Base-by-base conservation (phyloP, 176 grass and related monocot genomes). In the Paspalum vaginatum region DNA sequence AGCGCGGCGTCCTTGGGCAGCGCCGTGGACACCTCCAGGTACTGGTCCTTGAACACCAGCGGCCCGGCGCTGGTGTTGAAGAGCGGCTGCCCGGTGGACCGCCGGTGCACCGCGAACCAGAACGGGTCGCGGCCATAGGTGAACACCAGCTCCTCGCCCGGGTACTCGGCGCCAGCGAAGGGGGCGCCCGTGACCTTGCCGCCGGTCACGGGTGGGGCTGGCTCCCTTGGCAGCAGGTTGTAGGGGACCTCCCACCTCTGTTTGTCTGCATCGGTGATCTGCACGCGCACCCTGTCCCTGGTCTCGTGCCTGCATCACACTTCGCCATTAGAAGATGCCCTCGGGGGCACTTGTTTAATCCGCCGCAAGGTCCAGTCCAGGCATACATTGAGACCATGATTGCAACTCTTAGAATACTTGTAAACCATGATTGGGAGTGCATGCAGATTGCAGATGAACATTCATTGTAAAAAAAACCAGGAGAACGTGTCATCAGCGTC, bases 31-130 rank as follows among this genome's bases (percentile, higher is more conserved):
- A 88, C 76, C 82, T 98, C 90, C 7, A 98, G 82, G 79, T 95
- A 98, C 80, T 98, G 96, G 79, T 98, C 92, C 86, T 98, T 98
- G 84, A 98, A 98, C 60, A 98, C 88, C 57, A 98, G 66, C 48
- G 72, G 40, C 37, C 63, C 76, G 22, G 50, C 65, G 61, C 92
- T 94, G 38, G 92, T 88, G 79, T 98, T 90, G 90, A 98, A 98
- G 5, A 98, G 83, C 7, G 90, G 66, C 61, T 93, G 88, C 18
- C 88, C 44, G 8, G 79, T 95, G 72, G 88, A 91, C 11, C 57
- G 87, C 3, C 92, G 70, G 77, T 84, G 86, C 16, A 98, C 86
- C 0, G 90, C 88, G 74, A 89, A 98, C 65, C 74, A 85, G 85
- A 98, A 98, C 4, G 95, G 92, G 78, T 98, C 86, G 0, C 83